Evolutionary conservation across 768 basidiomycete species (phyloP).

Genomic region (Naganishia randhawae): DNA sequence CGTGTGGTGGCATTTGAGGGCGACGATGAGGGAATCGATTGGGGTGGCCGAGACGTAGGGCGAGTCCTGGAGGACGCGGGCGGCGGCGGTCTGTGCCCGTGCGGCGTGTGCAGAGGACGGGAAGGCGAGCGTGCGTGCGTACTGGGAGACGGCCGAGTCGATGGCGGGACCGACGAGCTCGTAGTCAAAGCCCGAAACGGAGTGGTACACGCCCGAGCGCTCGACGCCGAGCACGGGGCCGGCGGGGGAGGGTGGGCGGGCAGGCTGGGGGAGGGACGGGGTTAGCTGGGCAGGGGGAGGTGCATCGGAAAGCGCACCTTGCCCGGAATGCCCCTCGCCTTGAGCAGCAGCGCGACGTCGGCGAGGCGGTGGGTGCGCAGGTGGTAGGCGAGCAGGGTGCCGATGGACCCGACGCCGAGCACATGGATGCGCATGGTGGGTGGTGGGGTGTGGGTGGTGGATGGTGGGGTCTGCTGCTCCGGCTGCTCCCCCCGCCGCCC

Average conservation of each 20-base stretch:
- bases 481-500: too few relatives aligned
- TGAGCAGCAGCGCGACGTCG: slow-evolving; percentile 67
- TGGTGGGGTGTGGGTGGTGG: not conserved
- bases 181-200: not conserved
- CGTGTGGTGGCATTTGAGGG: slow-evolving; percentile 72
- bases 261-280: not conserved
- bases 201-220: not conserved
- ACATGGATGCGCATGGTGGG: slow-evolving; percentile 46
- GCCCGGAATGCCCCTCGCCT: slow-evolving; percentile 51
- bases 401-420: slow-evolving; percentile 77
- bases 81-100: not conserved
- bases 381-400: slow-evolving; percentile 74
- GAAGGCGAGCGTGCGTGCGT: not conserved
- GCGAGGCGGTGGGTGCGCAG: slow-evolving; percentile 56
- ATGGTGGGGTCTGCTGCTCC: too few relatives aligned
- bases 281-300: not conserved
- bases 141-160: not conserved
- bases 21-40: slow-evolving; percentile 77
- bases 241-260: not conserved
- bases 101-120: not conserved
- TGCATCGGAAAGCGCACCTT: too few relatives aligned
- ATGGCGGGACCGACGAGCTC: slow-evolving; percentile 10
- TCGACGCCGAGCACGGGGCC: slow-evolving; percentile 8
- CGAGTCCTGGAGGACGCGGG: not conserved
- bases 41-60: slow-evolving; percentile 23